A percentile compares a stretch with the other conserved stretches of the same genome.
Conservation (phyloP, 768 basidiomycete species). For the Boletellus sp. region DNA sequence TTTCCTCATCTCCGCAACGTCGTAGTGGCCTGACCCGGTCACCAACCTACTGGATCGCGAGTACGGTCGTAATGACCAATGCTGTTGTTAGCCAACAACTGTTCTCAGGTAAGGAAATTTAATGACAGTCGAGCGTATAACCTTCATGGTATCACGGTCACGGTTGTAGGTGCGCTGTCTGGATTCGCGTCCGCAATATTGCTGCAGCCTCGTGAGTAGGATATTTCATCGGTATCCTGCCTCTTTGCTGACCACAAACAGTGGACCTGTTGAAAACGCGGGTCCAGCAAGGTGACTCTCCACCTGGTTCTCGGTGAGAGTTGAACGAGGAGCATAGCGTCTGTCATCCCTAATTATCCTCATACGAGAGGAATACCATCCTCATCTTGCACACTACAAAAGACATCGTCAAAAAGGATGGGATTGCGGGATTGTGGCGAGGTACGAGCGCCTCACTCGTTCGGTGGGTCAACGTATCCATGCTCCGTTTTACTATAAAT, state of each 20-base stretch:
- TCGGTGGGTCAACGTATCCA: slow-evolving; percentile 43
- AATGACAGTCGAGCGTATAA: not conserved
- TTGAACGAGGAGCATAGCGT: not conserved
- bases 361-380: slow-evolving; percentile 30
- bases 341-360: not conserved
- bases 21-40: too few relatives aligned
- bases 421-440: slow-evolving; percentile 77
- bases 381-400: slow-evolving; percentile 50
- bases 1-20: too few relatives aligned
- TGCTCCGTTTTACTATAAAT: not conserved
- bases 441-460: slow-evolving; percentile 80
- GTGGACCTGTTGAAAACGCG: slow-evolving; percentile 94
- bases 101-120: slow-evolving; percentile 25
- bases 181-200: slow-evolving; percentile 72
- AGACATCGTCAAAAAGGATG: slow-evolving; percentile 59
- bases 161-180: slow-evolving; percentile 61
- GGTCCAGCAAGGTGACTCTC: slow-evolving; percentile 74
- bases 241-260: slow-evolving; percentile 23
- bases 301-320: slow-evolving; percentile 36
- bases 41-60: too few relatives aligned
- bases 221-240: not conserved
- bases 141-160: not conserved
- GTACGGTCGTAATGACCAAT: slow-evolving; percentile 29
- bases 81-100: slow-evolving; percentile 25
- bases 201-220: slow-evolving; percentile 68